Conservation (phyloP, 78 protist species). For the Dictyostelium discoideum region dicty_2.7 NC_007088.5:1759501-1760000, state of each 20-base stretch:
- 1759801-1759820: conserved; percentile 89
- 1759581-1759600: neutral
- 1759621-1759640: neutral
- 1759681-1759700: conserved; percentile 91
- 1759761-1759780: conserved; percentile 88
- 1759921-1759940: conserved; percentile 71
- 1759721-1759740: conserved; percentile 91
- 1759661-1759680: conserved; percentile 73
- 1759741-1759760: conserved; percentile 90
- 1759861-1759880: conserved; percentile 85
- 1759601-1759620: neutral
- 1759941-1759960: conserved; percentile 81
- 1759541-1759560: conserved; percentile 90
- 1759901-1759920: conserved; percentile 75
- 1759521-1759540: conserved; percentile 90
- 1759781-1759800: conserved; percentile 89
- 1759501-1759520: conserved; percentile 84
- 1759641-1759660: neutral
- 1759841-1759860: conserved; percentile 91
- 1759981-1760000: conserved; percentile 45
- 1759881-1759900: conserved; percentile 81
- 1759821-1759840: conserved; percentile 89
- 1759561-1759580: conserved; percentile 68
- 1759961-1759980: conserved; percentile 77
- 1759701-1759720: conserved; percentile 89